phyloP scores from a whole-genome alignment of 306 rosid species.

The Prosopis cineraria region DNA sequence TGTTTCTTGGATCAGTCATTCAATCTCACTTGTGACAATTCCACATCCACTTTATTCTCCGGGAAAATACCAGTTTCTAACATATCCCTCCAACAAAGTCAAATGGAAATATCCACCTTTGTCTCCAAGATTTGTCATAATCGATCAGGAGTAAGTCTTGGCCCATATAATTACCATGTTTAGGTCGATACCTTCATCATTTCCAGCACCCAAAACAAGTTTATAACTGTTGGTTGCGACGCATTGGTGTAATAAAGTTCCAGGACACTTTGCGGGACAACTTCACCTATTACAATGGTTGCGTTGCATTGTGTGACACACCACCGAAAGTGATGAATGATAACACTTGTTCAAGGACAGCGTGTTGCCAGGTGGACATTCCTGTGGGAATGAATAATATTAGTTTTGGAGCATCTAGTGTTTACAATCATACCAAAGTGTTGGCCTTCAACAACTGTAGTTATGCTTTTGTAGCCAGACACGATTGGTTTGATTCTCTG shows the following conservation, averaged over 20 bases:
- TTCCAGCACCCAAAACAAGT: no score
- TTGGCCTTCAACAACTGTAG: slow-evolving; percentile 37
- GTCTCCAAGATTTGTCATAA: not conserved
- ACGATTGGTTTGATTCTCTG: slow-evolving; percentile 30
- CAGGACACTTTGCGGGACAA: not conserved
- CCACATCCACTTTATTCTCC: not conserved
- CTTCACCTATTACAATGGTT: not conserved
- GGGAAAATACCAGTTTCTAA: not conserved
- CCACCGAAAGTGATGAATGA: no score
- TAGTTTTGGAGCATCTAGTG: accelerated
- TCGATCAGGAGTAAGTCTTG: no score
- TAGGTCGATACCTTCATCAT: no score
- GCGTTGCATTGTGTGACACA: no score
- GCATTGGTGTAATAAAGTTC: not conserved
- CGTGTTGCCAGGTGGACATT: no score
- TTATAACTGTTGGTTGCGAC: not conserved
- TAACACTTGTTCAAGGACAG: no score
- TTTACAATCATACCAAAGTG: accelerated
- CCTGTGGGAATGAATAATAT: no score
- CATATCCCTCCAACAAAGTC: slow-evolving; percentile 16
- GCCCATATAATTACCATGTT: no score
- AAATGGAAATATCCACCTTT: not conserved
- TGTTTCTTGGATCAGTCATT: not conserved
- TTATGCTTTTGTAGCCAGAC: slow-evolving; percentile 36
- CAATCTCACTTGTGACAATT: slow-evolving; percentile 4